phyloP scores from a whole-genome alignment of 768 basidiomycete species.

The Asterophora lycoperdoides region DNA sequence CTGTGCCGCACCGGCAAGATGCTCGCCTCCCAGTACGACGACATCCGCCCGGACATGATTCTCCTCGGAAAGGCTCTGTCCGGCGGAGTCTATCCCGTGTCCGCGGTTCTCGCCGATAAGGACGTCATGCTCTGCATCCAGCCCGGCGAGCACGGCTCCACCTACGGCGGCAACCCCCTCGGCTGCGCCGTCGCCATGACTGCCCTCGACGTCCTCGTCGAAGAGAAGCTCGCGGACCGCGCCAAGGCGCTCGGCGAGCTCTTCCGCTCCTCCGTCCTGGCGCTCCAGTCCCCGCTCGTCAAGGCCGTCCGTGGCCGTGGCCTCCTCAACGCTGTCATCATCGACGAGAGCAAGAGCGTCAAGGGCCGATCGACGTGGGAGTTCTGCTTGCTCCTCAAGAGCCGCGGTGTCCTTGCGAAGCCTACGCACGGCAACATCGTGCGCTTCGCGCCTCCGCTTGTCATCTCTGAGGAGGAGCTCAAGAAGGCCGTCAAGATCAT shows the following conservation, averaged over 20 bases:
- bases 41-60: slow-evolving; percentile 85
- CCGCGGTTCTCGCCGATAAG: slow-evolving; percentile 85
- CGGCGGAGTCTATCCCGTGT: slow-evolving; percentile 97
- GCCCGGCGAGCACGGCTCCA: slow-evolving; percentile 95
- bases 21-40: slow-evolving; percentile 86
- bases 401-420: slow-evolving; percentile 88
- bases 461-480: slow-evolving; percentile 55
- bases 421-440: slow-evolving; percentile 94
- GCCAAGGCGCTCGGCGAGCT: slow-evolving; percentile 74
- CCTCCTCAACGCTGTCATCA: slow-evolving; percentile 89
- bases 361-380: slow-evolving; percentile 93
- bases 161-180: slow-evolving; percentile 95
- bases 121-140: slow-evolving; percentile 93
- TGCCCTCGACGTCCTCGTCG: slow-evolving; percentile 84
- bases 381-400: slow-evolving; percentile 88
- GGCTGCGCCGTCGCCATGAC: slow-evolving; percentile 96
- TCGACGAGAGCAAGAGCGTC: slow-evolving; percentile 74
- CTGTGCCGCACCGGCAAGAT: slow-evolving; percentile 92
- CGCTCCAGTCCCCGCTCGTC: slow-evolving; percentile 66
- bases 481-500: slow-evolving; percentile 72
- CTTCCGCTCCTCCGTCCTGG: slow-evolving; percentile 66
- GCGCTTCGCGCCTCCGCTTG: slow-evolving; percentile 27
- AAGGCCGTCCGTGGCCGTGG: slow-evolving; percentile 81
- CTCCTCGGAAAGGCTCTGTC: slow-evolving; percentile 96
- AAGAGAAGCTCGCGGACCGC: slow-evolving; percentile 81